A percentile compares a stretch with the other conserved stretches of the same genome.
phyloP scores from a whole-genome alignment of 75 land plant species.

The Adiantum capillusveneris region DNA sequence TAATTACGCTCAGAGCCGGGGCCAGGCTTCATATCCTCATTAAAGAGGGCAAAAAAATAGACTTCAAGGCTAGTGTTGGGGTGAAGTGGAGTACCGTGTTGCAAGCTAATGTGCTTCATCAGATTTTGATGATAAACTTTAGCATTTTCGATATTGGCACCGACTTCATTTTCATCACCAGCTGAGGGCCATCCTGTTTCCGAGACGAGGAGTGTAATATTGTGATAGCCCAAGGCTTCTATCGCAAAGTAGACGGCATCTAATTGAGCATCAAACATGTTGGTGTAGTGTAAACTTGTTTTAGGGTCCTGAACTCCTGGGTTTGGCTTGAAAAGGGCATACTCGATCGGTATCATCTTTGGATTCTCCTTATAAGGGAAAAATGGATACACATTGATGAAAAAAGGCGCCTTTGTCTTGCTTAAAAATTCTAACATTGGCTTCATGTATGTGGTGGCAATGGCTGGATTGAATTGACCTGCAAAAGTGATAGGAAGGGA shows the following conservation, averaged over 20 bases:
- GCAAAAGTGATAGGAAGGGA: no score
- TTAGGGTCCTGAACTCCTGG: constrained; percentile 28
- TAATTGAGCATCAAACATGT: constrained; percentile 49
- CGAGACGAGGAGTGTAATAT: constrained; percentile 30
- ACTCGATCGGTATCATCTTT: constrained; percentile 21
- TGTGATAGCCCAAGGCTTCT: constrained; percentile 24
- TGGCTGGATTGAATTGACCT: constrained; percentile 22
- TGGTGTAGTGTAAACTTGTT: constrained; percentile 27
- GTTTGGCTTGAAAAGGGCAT: constrained; percentile 33
- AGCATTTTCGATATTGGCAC: constrained; percentile 57
- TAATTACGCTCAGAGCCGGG: constrained; percentile 77
- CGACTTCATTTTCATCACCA: constrained; percentile 64
- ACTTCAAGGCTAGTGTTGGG: constrained; percentile 43
- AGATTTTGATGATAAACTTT: constrained; percentile 67
- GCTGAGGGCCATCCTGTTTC: constrained; percentile 91
- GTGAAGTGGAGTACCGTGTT: constrained; percentile 62
- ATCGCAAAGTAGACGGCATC: constrained; percentile 55
- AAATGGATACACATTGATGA: constrained; percentile 66
- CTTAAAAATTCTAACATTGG: constrained; percentile 34
- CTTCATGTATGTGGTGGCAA: constrained; percentile 12
- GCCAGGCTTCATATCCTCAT: constrained; percentile 85
- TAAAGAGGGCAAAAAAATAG: constrained; percentile 78
- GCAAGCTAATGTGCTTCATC: constrained; percentile 39
- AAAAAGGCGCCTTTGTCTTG: constrained; percentile 32
- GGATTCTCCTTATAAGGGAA: constrained; percentile 47